Base-by-base conservation (phyloP, 2,329 filamentous ascomycete species). In the Bisporella sp. region DNA sequence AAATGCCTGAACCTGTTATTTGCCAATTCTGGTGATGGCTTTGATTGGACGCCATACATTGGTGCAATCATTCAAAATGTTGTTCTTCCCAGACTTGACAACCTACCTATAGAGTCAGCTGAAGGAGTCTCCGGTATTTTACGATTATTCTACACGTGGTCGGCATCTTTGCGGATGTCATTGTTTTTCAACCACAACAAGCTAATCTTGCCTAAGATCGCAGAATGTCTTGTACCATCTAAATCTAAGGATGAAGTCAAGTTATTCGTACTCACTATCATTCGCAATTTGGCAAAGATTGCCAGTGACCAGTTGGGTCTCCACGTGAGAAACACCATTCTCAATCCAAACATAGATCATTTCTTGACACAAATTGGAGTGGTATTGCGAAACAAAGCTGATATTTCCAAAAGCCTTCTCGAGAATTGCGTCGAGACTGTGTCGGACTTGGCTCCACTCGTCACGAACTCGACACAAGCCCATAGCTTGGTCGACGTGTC, bases 161-260 rank as follows among this genome's bases (percentile, higher is more conserved):
- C 89, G 4, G 78, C 78, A 51, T 76, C 85, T 28, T 74, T 81
- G 0, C 77, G 75, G 54, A 84, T 82, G 1, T 82, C 84, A 1
- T 64, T 83, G 5, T 88, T 93, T 59, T 74, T 99, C 6, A 66
- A 67, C 4, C 65, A 74, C 37, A 79, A 85, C 9, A 67, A 77
- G 6, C 78, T 83, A 51, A 78, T 83, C 46, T 65, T 97, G 31
- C 73, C 74, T 12, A 83, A 84, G 58, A 70, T 96, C 12, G 79
- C 89, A 40, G 82, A 88, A 56, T 87, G 85, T 59, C 71, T 99
- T 30, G 75, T 76, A 4, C 75, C 86, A 5, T 75, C 79, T 43
- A 92, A 87, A 48, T 82, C 87, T 0, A 93, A 93, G 66, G 87
- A 92, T 54, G 85, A 90, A 50, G 91, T 99, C 50, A 93, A 91